Evolutionary conservation across 2,329 filamentous ascomycete genomes (phyloP).

Genomic region (Botryotinia narcissicola): DNA sequence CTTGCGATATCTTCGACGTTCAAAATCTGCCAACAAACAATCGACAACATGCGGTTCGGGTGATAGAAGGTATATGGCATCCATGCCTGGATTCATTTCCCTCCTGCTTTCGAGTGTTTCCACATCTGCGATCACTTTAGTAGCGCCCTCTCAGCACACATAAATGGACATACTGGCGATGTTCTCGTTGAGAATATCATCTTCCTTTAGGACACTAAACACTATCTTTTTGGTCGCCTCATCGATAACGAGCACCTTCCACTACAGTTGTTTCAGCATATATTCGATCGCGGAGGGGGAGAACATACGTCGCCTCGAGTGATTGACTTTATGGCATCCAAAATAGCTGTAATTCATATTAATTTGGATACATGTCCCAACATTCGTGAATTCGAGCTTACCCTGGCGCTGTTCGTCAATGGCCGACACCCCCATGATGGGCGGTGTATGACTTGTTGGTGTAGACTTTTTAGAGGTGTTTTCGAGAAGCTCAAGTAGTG

Average conservation of each 20-base stretch:
- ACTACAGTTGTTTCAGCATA: conserved; percentile 52
- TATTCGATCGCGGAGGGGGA: conserved; percentile 2
- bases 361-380: conserved; percentile 15
- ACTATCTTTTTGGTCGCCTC: conserved; percentile 79
- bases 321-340: conserved; percentile 72
- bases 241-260: conserved; percentile 95
- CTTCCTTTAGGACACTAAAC: conserved; percentile 87
- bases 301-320: conserved; percentile 74
- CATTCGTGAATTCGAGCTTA: conserved; percentile 43
- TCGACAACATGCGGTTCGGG: conserved; percentile 87
- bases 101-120: conserved; percentile 88
- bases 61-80: conserved; percentile 89
- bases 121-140: conserved; percentile 62
- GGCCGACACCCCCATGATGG: conserved; percentile 62
- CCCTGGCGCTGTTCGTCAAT: conserved; percentile 80
- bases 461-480: neutral
- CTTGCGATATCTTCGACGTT: conserved; percentile 75
- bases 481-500: neutral
- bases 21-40: conserved; percentile 89
- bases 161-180: conserved; percentile 69
- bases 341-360: conserved; percentile 54
- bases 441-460: conserved; percentile 18
- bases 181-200: conserved; percentile 95
- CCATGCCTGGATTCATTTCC: conserved; percentile 81
- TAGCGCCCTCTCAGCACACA: neutral